Evolutionary conservation across 2,329 filamentous ascomycete genomes (phyloP).

Genomic region (Capronia americana): DNA sequence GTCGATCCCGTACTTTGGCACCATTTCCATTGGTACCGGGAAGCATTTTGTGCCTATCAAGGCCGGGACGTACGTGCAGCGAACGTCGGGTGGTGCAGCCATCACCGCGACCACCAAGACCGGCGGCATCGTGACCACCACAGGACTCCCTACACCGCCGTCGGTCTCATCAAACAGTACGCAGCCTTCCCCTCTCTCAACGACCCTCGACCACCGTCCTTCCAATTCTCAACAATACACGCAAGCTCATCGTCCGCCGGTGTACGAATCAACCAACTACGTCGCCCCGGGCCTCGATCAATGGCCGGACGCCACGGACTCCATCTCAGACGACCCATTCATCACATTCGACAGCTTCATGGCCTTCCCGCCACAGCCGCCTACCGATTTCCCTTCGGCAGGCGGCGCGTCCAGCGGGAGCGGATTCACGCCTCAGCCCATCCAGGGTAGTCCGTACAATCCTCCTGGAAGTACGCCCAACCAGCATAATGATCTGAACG

Average conservation of each 20-base stretch:
- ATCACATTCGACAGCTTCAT: constrained; percentile 41
- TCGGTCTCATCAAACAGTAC: constrained; percentile 33
- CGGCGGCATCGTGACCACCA: constrained; percentile 18
- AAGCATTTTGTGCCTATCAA: constrained; percentile 43
- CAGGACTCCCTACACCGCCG: constrained; percentile 39
- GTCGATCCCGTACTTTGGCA: constrained; percentile 56
- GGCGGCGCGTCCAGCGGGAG: constrained; percentile 16
- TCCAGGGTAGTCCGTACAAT: constrained; percentile 27
- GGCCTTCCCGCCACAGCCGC: constrained; percentile 35
- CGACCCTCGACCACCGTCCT: constrained; percentile 28
- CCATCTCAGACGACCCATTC: constrained; percentile 36
- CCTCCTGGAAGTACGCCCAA: constrained; percentile 7
- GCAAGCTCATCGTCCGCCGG: constrained; percentile 14
- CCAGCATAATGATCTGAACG: constrained; percentile 24
- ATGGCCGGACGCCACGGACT: constrained; percentile 25
- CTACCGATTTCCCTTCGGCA: constrained; percentile 31
- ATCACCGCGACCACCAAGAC: constrained; percentile 10
- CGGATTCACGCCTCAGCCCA: constrained; percentile 32
- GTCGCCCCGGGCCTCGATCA: constrained; percentile 32
- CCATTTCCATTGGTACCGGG: constrained; percentile 47
- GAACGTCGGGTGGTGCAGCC: background rate
- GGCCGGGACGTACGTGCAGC: constrained; percentile 34
- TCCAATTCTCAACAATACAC: constrained; percentile 4
- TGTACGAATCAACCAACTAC: constrained; percentile 30
- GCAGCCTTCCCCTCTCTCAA: constrained; percentile 36